Evolutionary conservation across 352 stramenopile species (phyloP), one percentile per base, ranked within the genome.

Genomic region (Phytophthora megakarya): DNA sequence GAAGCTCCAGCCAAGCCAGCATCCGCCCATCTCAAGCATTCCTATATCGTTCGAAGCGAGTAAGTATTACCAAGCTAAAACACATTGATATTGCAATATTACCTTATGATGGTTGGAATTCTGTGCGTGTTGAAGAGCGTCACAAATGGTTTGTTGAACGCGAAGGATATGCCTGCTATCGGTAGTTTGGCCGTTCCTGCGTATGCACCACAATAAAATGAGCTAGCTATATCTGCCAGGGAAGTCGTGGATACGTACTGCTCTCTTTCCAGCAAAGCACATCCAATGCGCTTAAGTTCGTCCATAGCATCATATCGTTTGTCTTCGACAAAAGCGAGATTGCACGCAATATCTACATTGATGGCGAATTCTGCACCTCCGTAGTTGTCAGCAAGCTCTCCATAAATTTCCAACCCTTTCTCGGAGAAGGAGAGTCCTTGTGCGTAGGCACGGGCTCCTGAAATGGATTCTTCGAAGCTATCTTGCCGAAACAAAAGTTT

Each of bases 321-420:
- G 30, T 33, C 66, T 38, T 61, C 78, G 70, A 59, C 65, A 42
- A 59, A 58, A 46, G 78, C 77, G 5, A 92, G 66, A 45, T 64
- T 70, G 35, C 77, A 90, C n/a, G 79, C 82, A 13, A 93, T 62
- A 52, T 92, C 85, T 25, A 92, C 42, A 44, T 75, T 79, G 37
- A 94, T 90, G 23, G 80, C 65, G 22, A 89, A 54, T 18, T 66
- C 60, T 22, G 75, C 54, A 56, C 87, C 80, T 4, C 79, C 81
- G 26, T 88, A 90, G 30, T 86, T 80, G 37, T 74, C 65, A n/a
- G 82, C 67, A 7, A 94, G 65, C 11, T 85, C 70, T 43, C 78
- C 62, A 67, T 89, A 94, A 48, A 92, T 68, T 30, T 80, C 50
- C 23, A 90, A 42, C 5, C 81, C 77, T 43, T 85, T 72, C 3